Percentiles rank a stretch among this genome's conserved stretches.
Evolutionary conservation across 805 yeast genomes (phyloP).

Genomic region (Saturnispora bothae): DNA sequence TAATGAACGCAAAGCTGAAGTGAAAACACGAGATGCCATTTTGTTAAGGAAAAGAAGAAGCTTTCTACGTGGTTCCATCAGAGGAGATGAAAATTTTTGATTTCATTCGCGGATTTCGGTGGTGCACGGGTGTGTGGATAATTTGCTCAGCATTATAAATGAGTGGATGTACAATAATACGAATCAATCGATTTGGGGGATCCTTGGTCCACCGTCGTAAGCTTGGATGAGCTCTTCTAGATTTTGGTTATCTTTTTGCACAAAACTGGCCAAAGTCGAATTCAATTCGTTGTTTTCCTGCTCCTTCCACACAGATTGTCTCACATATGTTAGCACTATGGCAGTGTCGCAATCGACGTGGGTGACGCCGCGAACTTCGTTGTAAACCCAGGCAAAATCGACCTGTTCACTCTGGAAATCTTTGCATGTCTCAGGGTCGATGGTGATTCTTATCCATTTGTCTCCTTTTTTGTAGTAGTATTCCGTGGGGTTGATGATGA

Average conservation of each 20-base stretch:
- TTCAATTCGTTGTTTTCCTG: constrained; percentile 14
- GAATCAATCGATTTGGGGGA: not conserved
- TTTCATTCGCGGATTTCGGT: not conserved
- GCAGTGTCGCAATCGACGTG: constrained; percentile 21
- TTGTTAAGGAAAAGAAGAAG: constrained; percentile 2
- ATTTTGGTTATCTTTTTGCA: constrained; percentile 23
- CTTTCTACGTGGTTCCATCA: not conserved
- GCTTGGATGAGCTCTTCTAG: constrained; percentile 11
- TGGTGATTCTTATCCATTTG: constrained; percentile 25
- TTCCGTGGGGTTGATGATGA: constrained; percentile 24
- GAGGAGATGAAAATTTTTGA: constrained; percentile 1
- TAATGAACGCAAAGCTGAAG: constrained; percentile 20
- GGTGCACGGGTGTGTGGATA: not conserved
- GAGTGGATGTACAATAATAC: not conserved
- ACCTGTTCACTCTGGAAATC: constrained; percentile 17
- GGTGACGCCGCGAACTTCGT: constrained; percentile 16
- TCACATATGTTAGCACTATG: constrained; percentile 28
- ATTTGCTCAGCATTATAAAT: not conserved
- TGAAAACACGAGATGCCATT: constrained; percentile 26
- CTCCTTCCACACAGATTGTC: constrained; percentile 17
- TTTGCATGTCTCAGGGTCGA: constrained; percentile 20
- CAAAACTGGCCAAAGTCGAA: constrained; percentile 21
- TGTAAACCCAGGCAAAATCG: constrained; percentile 21
- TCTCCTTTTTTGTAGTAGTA: constrained; percentile 22
- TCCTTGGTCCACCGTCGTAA: not conserved